phyloP scores from a whole-genome alignment of 2,329 filamentous ascomycete genomes.

The Arthrinium puccinioides region DNA sequence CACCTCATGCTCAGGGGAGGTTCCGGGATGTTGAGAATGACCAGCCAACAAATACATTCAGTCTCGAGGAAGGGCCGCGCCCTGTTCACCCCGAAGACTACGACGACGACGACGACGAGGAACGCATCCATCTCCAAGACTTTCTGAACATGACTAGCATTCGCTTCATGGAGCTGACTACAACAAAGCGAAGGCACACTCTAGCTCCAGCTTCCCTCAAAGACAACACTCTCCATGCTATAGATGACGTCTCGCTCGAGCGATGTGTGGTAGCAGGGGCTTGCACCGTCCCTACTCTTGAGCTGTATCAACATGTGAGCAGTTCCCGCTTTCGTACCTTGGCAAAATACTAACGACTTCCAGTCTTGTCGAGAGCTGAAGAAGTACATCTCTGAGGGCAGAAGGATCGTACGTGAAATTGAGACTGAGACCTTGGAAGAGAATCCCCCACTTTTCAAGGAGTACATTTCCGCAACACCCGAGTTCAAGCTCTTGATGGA shows the following conservation, averaged over 20 bases:
- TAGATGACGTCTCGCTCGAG: constrained; percentile 57
- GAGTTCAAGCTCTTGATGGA: constrained; percentile 86
- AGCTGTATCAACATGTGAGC: constrained; percentile 85
- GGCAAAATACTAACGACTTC: neutral
- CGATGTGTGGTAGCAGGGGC: constrained; percentile 81
- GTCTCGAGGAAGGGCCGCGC: constrained; percentile 31
- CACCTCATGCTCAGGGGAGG: constrained; percentile 47
- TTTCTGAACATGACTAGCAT: constrained; percentile 95
- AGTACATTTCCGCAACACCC: constrained; percentile 79
- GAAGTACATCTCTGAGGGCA: constrained; percentile 90
- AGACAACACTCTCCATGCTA: constrained; percentile 31
- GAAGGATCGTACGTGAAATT: constrained; percentile 82
- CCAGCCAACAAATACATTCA: constrained; percentile 33
- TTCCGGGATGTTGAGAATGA: constrained; percentile 48
- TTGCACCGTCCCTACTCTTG: constrained; percentile 86
- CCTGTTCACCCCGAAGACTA: constrained; percentile 25
- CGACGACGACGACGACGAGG: constrained; percentile 43
- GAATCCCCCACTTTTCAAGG: constrained; percentile 83
- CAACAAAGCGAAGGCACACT: constrained; percentile 86
- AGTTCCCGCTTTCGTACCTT: constrained; percentile 8
- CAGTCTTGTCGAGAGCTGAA: constrained; percentile 88
- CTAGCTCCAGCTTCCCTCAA: constrained; percentile 49
- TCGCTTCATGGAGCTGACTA: constrained; percentile 97
- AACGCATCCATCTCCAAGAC: constrained; percentile 75
- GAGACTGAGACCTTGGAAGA: constrained; percentile 83